These are phyloP conservation scores for Fusarium lateritium DNA, from an alignment of 2,329 filamentous ascomycete species.

Conservation along the genomic window DNA sequence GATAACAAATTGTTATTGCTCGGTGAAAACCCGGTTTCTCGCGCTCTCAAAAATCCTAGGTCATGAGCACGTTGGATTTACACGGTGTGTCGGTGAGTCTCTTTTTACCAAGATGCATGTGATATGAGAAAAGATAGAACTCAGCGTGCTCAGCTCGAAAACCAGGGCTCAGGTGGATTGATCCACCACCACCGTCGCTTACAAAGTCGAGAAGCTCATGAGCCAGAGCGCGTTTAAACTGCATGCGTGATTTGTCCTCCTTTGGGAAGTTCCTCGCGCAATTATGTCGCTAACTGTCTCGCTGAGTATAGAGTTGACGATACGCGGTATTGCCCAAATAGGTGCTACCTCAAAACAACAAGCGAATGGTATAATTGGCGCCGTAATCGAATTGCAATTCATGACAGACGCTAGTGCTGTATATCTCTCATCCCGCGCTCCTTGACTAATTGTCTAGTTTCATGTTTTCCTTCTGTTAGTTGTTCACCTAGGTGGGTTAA, in stretches of 20 bases:
- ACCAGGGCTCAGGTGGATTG: constrained; percentile 6
- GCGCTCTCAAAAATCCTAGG: constrained; percentile 15
- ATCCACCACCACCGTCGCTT: constrained; percentile 5
- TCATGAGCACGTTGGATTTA: not conserved
- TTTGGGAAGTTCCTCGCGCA: constrained; percentile 42
- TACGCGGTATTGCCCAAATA: constrained; percentile 27
- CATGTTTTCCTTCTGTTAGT: constrained; percentile 6
- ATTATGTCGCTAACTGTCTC: constrained; percentile 12
- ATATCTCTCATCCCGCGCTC: constrained; percentile 33
- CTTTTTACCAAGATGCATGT: constrained; percentile 15
- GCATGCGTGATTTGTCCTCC: constrained; percentile 23
- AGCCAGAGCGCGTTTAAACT: not conserved
- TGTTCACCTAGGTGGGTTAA: constrained; percentile 10
- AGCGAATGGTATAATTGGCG: constrained; percentile 24
- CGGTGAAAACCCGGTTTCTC: constrained; percentile 43
- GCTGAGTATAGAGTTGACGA: constrained; percentile 3
- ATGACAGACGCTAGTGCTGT: constrained; percentile 22
- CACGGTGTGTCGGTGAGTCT: constrained; percentile 39
- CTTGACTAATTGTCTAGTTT: constrained; percentile 16
- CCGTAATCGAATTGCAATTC: constrained; percentile 42
- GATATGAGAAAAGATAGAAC: constrained; percentile 11
- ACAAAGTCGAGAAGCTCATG: constrained; percentile 4
- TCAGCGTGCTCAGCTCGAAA: not conserved
- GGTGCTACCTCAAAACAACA: constrained; percentile 7
- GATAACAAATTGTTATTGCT: constrained; percentile 10